Conservation (phyloP, 2,329 filamentous ascomycete species). For the Aureobasidium lini region DNA sequence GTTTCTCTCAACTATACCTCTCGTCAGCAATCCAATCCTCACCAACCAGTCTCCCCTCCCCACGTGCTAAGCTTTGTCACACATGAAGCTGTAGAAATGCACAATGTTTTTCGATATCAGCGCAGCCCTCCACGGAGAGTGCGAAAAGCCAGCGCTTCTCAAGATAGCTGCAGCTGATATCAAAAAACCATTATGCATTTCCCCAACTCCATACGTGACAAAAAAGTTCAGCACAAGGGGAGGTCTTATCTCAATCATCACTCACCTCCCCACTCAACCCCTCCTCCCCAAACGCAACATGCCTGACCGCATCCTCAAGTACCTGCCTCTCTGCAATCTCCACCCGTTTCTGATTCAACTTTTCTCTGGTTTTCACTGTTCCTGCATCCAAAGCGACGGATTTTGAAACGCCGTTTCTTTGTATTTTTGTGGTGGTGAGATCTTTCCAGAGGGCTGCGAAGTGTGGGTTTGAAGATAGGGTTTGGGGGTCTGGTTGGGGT, state of each 20-base stretch:
- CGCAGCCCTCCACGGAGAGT: no score
- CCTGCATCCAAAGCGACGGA: conserved; percentile 19
- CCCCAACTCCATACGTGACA: neutral
- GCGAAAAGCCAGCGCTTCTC: no score
- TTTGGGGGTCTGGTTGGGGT: conserved; percentile 32
- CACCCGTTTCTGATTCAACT: conserved; percentile 17
- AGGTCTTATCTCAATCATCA: neutral
- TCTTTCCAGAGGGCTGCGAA: conserved; percentile 41
- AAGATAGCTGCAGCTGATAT: no score
- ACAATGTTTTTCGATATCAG: no score
- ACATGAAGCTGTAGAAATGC: no score
- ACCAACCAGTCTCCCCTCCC: no score
- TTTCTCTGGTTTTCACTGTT: conserved; percentile 35
- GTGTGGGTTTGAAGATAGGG: conserved; percentile 34
- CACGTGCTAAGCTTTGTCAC: no score
- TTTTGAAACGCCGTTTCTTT: conserved; percentile 36
- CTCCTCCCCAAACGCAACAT: conserved; percentile 28
- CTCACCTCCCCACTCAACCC: conserved; percentile 33
- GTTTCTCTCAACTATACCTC: conserved; percentile 32
- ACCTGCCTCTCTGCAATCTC: neutral
- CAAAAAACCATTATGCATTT: no score
- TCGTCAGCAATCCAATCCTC: no score
- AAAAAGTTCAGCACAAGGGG: neutral
- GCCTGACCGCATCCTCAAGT: conserved; percentile 22
- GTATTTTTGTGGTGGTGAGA: conserved; percentile 35